A percentile compares a stretch with the other conserved stretches of the same genome.
Conservation (phyloP, 768 basidiomycete genomes). For the Cyathus striatus region DNA sequence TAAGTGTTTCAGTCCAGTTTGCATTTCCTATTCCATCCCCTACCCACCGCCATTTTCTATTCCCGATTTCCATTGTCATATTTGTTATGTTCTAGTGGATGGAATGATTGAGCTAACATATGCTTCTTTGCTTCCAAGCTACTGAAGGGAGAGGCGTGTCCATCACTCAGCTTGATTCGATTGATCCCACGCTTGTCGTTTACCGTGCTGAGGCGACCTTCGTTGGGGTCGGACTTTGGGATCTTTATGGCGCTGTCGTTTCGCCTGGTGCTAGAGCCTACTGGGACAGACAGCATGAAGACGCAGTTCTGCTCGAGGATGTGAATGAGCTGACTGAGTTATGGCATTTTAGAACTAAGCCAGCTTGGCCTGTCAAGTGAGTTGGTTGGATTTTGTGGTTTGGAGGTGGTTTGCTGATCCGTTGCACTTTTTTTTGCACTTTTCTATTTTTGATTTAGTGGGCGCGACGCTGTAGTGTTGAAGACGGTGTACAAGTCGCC, state of each 20-base stretch:
- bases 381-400: too few species aligned
- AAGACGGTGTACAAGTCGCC: slow-evolving; percentile 98
- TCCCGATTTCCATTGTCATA: too few species aligned
- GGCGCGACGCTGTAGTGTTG: slow-evolving; percentile 85
- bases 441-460: slow-evolving; percentile 29
- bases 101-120: too few species aligned
- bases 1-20: slow-evolving; percentile 29
- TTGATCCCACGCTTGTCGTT: slow-evolving; percentile 94
- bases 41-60: too few species aligned
- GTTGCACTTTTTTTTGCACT: slow-evolving; percentile 1
- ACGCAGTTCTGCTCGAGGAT: slow-evolving; percentile 81
- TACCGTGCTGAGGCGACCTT: slow-evolving; percentile 97
- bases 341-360: slow-evolving; percentile 90
- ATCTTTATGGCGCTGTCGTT: slow-evolving; percentile 83
- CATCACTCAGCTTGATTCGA: slow-evolving; percentile 92
- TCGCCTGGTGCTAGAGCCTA: slow-evolving; percentile 76
- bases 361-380: slow-evolving; percentile 93
- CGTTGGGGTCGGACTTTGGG: slow-evolving; percentile 94
- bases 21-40: slow-evolving; percentile 5
- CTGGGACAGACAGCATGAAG: slow-evolving; percentile 91
- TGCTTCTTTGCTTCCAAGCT: slow-evolving; percentile 31
- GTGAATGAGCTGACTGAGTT: slow-evolving; percentile 87
- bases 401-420: slow-evolving; percentile 26
- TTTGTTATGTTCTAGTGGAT: too few species aligned
- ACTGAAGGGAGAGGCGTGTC: slow-evolving; percentile 89